Evolutionary conservation across 108 stramenopile genomes (phyloP), one percentile per base, ranked within the genome.

Genomic region (Schizochytrium sp.): DNA sequence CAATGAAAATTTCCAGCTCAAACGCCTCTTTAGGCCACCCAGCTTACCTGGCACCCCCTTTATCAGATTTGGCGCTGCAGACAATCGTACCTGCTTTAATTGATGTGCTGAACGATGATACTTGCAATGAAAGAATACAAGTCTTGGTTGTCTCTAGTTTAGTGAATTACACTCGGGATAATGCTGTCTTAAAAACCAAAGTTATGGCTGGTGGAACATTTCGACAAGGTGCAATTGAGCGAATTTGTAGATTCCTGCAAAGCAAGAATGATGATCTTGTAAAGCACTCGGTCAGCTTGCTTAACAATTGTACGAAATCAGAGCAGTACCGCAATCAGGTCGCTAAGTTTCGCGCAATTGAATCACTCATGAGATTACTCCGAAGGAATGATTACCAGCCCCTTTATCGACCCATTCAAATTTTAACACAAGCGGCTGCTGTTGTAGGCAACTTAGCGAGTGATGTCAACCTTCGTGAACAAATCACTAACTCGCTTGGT

Each of bases 41-140:
- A 28, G 28, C 28, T 28, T 28, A 17, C 59, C 0, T n/a, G n/a
- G 59, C 17, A n/a, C 59, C 19, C 17, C 76, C 76, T 0, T 10
- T 83, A 0, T 0, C 76, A 5, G 76, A 83, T 2, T 13, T 83
- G 49, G 5, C 76, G 45, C 76, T 83, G 15, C 76, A 83, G 8
- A 83, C 76, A 53, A 49, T 83, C 47, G 76, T 83, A 10, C 76
- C 76, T 83, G 76, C 76, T 7, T 53, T 83, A 15, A 55, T 83
- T 49, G 76, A 83, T 40, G 50, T 83, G 12, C 76, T 83, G 38
- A 83, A 83, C 28, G 76, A 83, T 53, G 15, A 56, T 2, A 42
- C 50, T 28, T 19, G 76, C 76, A 83, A 40, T 53, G 76, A 83
- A 2, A 83, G 28, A 42, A 42, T 83, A 10, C 76, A 83, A 28